These are phyloP conservation scores for Porphyrellus sp. DNA, from an alignment of 1,284 basidiomycete genomes.

Conservation along the genomic window DNA sequence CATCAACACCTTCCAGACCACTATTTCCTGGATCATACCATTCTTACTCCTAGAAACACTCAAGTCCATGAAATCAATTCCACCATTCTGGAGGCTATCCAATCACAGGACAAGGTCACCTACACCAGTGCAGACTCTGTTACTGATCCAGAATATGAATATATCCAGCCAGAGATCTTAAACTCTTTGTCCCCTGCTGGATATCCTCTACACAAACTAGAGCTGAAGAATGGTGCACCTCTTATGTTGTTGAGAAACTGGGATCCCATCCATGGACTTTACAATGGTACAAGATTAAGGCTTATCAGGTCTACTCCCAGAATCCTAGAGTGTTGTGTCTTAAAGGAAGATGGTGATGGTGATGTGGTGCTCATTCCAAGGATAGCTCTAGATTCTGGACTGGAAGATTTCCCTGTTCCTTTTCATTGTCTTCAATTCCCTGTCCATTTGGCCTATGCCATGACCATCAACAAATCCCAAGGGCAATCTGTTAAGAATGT, in stretches of 20 bases:
- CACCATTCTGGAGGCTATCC: slow-evolving; percentile 1
- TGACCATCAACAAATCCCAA: background rate
- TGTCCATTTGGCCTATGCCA: slow-evolving; percentile 1
- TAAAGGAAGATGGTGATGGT: background rate
- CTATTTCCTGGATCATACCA: background rate
- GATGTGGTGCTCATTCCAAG: background rate
- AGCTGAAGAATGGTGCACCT: background rate
- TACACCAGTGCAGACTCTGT: slow-evolving; percentile 11
- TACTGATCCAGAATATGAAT: background rate
- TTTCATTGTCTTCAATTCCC: background rate
- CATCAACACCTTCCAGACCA: background rate
- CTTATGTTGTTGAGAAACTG: background rate
- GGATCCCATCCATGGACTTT: too few relatives aligned
- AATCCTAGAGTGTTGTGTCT: background rate
- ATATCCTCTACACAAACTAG: background rate
- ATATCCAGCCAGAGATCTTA: background rate
- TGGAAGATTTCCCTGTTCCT: too few relatives aligned
- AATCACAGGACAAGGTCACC: background rate
- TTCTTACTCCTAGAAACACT: background rate
- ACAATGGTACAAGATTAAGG: background rate
- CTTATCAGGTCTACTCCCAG: background rate
- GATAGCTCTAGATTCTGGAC: background rate
- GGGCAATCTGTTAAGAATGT: slow-evolving; percentile 7
- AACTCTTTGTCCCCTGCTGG: background rate
- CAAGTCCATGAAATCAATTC: slow-evolving; percentile 12